Evolutionary conservation across 257 asterid species (phyloP).

Genomic region (Fraxinus pennsylvanica): DNA sequence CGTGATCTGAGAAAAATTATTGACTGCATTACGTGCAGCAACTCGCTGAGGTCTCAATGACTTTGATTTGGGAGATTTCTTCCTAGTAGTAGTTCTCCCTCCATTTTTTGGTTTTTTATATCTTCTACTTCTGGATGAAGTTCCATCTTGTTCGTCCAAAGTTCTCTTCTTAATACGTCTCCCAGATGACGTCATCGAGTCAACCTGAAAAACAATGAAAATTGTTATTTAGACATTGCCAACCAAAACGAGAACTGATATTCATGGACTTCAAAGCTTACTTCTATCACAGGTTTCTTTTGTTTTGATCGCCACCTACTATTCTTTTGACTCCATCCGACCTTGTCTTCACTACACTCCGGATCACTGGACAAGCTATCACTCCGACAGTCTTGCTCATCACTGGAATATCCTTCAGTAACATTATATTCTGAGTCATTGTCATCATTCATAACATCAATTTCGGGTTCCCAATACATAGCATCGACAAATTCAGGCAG

Average conservation of each 20-base stretch:
- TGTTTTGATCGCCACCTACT: slow-evolving; percentile 68
- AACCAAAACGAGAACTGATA: slow-evolving; percentile 21
- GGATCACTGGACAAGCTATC: slow-evolving; percentile 59
- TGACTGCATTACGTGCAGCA: slow-evolving; percentile 69
- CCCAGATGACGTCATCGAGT: slow-evolving; percentile 49
- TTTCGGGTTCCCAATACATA: slow-evolving; percentile 93
- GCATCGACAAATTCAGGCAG: slow-evolving; percentile 81
- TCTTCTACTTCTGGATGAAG: slow-evolving; percentile 62
- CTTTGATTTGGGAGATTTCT: slow-evolving; percentile 54
- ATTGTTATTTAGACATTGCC: slow-evolving; percentile 33
- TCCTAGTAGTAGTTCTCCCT: slow-evolving; percentile 44
- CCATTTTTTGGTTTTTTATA: slow-evolving; percentile 48
- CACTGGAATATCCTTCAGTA: slow-evolving; percentile 68
- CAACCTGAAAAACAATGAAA: slow-evolving; percentile 57
- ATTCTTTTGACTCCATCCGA: slow-evolving; percentile 48
- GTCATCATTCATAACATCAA: slow-evolving; percentile 75
- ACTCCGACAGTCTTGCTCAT: slow-evolving; percentile 54
- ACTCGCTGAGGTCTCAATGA: slow-evolving; percentile 71
- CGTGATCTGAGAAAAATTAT: slow-evolving; percentile 46
- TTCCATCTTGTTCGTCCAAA: slow-evolving; percentile 53
- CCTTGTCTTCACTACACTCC: slow-evolving; percentile 56
- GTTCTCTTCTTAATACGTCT: slow-evolving; percentile 63
- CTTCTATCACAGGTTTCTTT: slow-evolving; percentile 66
- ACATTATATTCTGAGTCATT: slow-evolving; percentile 86
- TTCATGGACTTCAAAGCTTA: slow-evolving; percentile 43